phyloP scores from a whole-genome alignment of 2,329 filamentous ascomycete species.

The Talaromyces sp. region DNA sequence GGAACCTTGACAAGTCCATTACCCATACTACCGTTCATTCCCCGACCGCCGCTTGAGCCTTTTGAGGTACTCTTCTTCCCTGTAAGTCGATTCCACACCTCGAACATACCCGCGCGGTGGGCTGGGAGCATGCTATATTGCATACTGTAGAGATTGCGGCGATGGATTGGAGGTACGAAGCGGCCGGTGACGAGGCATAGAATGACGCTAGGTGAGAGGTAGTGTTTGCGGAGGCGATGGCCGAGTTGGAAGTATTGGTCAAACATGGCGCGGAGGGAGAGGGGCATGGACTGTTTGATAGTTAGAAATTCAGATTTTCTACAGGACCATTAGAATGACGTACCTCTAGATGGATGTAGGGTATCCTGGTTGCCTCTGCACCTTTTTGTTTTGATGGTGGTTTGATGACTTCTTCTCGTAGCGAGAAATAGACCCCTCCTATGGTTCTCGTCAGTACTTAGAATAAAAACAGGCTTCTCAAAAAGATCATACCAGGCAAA shows the following conservation, averaged over 20 bases:
- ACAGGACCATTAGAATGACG: slow-evolving; percentile 14
- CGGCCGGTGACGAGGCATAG: slow-evolving; percentile 83
- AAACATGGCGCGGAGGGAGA: slow-evolving; percentile 91
- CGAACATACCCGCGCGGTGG: slow-evolving; percentile 70
- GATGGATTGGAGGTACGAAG: slow-evolving; percentile 91
- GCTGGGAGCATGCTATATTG: slow-evolving; percentile 98
- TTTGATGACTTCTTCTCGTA: slow-evolving; percentile 65
- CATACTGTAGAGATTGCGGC: slow-evolving; percentile 89
- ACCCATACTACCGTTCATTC: background rate
- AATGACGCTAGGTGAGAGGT: slow-evolving; percentile 82
- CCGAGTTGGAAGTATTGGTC: slow-evolving; percentile 95
- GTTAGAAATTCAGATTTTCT: background rate
- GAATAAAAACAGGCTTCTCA: background rate
- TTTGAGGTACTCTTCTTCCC: slow-evolving; percentile 37
- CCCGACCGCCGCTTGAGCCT: background rate
- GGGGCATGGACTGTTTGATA: slow-evolving; percentile 69
- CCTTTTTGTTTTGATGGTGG: slow-evolving; percentile 30
- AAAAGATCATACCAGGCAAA: slow-evolving; percentile 62
- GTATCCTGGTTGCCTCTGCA: slow-evolving; percentile 57
- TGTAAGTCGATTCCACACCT: slow-evolving; percentile 77
- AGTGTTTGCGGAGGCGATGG: slow-evolving; percentile 88
- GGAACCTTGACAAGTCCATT: slow-evolving; percentile 15
- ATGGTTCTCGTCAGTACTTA: background rate
- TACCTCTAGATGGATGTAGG: slow-evolving; percentile 84
- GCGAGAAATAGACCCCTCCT: slow-evolving; percentile 86